Evolutionary conservation across 2,329 filamentous ascomycete genomes (phyloP).

Genomic region (Westerdykella aurantiaca): DNA sequence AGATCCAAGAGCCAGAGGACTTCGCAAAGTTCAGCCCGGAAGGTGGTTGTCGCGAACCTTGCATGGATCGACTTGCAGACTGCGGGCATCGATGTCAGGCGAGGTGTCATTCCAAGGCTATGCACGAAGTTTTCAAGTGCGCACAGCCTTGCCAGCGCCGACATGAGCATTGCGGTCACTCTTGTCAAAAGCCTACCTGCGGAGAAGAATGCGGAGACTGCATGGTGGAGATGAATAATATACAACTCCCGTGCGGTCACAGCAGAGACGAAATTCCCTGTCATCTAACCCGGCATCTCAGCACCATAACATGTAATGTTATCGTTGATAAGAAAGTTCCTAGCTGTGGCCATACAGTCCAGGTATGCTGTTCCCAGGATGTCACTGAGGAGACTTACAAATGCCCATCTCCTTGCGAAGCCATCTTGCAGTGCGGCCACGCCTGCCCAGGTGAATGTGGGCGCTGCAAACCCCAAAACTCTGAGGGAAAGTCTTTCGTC

Average conservation of each 20-base stretch:
- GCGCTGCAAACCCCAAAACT: conserved; percentile 9
- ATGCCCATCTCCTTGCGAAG: conserved; percentile 48
- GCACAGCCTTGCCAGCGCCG: conserved; percentile 20
- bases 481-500: conserved; percentile 45
- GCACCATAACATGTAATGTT: conserved; percentile 45
- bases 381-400: conserved; percentile 38
- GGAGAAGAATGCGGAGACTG: conserved; percentile 20
- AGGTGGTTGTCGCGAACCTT: conserved; percentile 25
- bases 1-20: conserved; percentile 24
- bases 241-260: conserved; percentile 27
- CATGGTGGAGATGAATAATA: conserved; percentile 15
- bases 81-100: conserved; percentile 28
- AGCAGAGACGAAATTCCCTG: conserved; percentile 13
- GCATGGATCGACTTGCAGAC: conserved; percentile 14
- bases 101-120: conserved; percentile 24
- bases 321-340: conserved; percentile 47
- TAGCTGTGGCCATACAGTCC: conserved; percentile 51
- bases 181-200: conserved; percentile 22
- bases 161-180: conserved; percentile 23
- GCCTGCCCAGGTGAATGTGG: conserved; percentile 34
- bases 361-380: conserved; percentile 47
- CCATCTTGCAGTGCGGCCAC: conserved; percentile 53
- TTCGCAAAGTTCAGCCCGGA: conserved; percentile 24
- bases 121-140: conserved; percentile 3
- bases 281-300: conserved; percentile 38